Percentiles rank a stretch among this genome's conserved stretches.
Conservation (phyloP, 169 alveolate genomes). For the Plasmodium billcollinsi region DNA sequence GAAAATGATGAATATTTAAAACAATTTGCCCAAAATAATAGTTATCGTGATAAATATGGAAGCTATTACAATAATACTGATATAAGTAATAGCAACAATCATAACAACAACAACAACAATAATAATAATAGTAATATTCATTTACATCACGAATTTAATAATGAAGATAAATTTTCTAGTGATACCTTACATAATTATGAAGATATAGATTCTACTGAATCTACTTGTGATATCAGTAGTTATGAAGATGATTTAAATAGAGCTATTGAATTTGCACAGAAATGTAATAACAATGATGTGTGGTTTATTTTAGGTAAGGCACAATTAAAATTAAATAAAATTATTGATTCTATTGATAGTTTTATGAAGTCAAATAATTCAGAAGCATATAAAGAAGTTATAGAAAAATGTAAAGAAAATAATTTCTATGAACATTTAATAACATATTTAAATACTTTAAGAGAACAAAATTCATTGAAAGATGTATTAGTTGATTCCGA, state of each 20-base stretch:
- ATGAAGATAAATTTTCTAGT: slow-evolving; percentile 1
- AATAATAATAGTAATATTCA: background rate
- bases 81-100: background rate
- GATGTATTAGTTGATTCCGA: slow-evolving; percentile 77
- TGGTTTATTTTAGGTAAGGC: slow-evolving; percentile 98
- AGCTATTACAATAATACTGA: background rate
- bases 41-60: slow-evolving; percentile 7
- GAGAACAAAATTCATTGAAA: slow-evolving; percentile 77
- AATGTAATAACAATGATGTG: slow-evolving; percentile 86
- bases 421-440: slow-evolving; percentile 82
- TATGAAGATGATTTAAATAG: slow-evolving; percentile 86
- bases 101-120: no score
- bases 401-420: slow-evolving; percentile 75
- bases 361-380: slow-evolving; percentile 85
- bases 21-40: slow-evolving; percentile 3
- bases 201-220: slow-evolving; percentile 66
- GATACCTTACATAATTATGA: slow-evolving; percentile 75
- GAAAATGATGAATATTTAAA: slow-evolving; percentile 14
- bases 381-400: slow-evolving; percentile 72
- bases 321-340: slow-evolving; percentile 89
- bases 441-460: slow-evolving; percentile 77
- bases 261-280: slow-evolving; percentile 91
- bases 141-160: background rate
- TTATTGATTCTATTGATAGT: slow-evolving; percentile 96
- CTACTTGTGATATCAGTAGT: slow-evolving; percentile 21